A percentile compares a stretch with the other conserved stretches of the same genome.
phyloP scores from a whole-genome alignment of 1,284 basidiomycete genomes.

The Porodaedalea pini region DNA sequence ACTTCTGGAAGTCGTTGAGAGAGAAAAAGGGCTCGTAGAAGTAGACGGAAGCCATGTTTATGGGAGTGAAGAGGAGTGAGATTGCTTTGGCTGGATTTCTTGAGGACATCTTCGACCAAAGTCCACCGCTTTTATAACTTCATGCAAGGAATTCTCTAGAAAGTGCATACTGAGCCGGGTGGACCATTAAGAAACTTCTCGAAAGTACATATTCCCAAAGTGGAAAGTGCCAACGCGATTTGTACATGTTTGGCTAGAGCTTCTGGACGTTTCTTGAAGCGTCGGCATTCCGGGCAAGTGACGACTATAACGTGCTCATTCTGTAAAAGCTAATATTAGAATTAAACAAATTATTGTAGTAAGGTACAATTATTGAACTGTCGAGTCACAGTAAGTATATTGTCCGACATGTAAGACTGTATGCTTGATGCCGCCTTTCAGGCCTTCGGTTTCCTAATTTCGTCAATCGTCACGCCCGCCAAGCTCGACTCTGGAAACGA shows the following conservation, averaged over 20 bases:
- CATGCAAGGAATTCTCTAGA: slow-evolving; percentile 1
- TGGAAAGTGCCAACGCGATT: background rate
- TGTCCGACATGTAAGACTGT: no score
- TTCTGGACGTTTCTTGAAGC: background rate
- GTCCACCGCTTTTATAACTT: background rate
- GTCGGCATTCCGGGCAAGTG: background rate
- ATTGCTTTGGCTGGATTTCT: background rate
- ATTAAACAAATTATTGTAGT: background rate
- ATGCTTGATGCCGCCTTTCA: no score
- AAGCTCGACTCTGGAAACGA: background rate
- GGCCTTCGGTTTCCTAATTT: no score
- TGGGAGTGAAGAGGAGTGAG: background rate
- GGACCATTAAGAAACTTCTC: background rate
- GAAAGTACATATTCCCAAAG: background rate
- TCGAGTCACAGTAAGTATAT: background rate
- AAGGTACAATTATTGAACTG: background rate
- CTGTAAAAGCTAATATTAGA: no score
- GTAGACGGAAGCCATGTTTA: slow-evolving; percentile 31
- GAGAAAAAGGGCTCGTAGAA: slow-evolving; percentile 47
- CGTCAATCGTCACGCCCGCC: no score
- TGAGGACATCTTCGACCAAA: background rate
- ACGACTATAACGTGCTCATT: no score
- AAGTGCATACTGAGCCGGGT: no score
- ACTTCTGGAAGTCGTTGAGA: slow-evolving; percentile 41
- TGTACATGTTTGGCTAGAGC: background rate